Evolutionary conservation across 2,329 filamentous ascomycete genomes (phyloP).

Genomic region (Zopfia rhizophila): DNA sequence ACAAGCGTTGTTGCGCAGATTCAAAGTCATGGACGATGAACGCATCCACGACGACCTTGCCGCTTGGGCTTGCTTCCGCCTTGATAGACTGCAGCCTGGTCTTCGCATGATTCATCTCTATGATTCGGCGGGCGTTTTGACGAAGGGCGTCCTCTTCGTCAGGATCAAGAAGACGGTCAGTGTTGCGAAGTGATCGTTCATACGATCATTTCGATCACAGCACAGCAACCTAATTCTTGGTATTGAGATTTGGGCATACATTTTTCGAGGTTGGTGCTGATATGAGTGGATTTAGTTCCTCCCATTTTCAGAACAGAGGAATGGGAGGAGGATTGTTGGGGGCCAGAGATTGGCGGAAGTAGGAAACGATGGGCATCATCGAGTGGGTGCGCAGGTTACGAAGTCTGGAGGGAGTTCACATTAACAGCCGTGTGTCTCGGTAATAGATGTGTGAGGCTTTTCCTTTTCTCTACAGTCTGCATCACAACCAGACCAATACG

Average conservation of each 20-base stretch:
- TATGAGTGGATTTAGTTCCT: background rate
- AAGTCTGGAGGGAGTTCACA: too few relatives aligned
- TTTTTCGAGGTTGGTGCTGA: background rate
- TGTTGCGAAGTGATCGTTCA: slow-evolving; percentile 32
- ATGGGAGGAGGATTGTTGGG: slow-evolving; percentile 1
- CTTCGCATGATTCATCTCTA: slow-evolving; percentile 81
- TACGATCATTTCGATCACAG: background rate
- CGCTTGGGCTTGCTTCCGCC: slow-evolving; percentile 87
- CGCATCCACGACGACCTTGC: slow-evolving; percentile 80
- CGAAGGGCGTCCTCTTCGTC: slow-evolving; percentile 76
- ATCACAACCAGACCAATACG: too few relatives aligned
- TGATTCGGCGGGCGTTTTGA: slow-evolving; percentile 73
- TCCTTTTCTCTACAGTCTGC: too few relatives aligned
- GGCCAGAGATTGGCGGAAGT: slow-evolving; percentile 1
- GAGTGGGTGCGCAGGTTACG: too few relatives aligned
- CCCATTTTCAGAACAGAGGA: slow-evolving; percentile 3
- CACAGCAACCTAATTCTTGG: background rate
- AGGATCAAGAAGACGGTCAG: slow-evolving; percentile 71
- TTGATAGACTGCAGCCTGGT: slow-evolving; percentile 81
- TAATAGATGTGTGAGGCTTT: too few relatives aligned
- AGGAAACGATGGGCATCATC: too few relatives aligned
- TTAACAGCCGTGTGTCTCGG: too few relatives aligned
- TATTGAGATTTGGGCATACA: background rate
- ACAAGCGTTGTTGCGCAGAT: slow-evolving; percentile 55
- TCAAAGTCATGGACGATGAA: slow-evolving; percentile 90